Base-by-base conservation (phyloP, 192 early-diverging fungal species). In the Backusella sp. region DNA sequence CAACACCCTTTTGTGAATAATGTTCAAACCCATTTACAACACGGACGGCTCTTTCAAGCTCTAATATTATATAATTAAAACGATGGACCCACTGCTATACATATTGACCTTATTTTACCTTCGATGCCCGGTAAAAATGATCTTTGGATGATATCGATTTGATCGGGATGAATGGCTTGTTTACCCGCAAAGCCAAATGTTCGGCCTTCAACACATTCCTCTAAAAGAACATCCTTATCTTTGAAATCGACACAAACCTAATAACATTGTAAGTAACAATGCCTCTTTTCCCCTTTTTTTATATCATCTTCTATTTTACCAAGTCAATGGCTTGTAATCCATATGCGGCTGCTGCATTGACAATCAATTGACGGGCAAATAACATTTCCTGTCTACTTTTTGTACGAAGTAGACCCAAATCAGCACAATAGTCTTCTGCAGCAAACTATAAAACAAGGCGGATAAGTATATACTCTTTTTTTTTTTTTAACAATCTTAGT, bases 161-260 rank as follows among this genome's bases (percentile, higher is more conserved):
- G 97, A 8, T 85, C 84, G 52, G 97, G 97, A 77, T 98, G 97
- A 68, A 98, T 95, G 5, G 95, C 95, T 82, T 98, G 97, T 85
- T 98, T 98, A 65, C 97, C 97, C 19, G 94, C 90, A 84, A 96
- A 98, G 7, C 97, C 97, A 92, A 96, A 96, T 71, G 91, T 87
- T 9, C 92, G 89, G 2, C 94, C 97, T 81, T 97, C 95, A 23
- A 77, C 78, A 69, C 94, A 92, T 84, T 98, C 97, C 68, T 95
- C 95, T 23, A 75, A 80, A 82, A 95, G 74, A 66, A 92, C 86
- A 1, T 84, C 82, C 15, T 82, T 74, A 82, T 91, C 85, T 67
- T 93, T 88, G 75, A 94, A 97, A 80, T 98, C 95, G 77, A 96
- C 91, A 74, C 96, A 96, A 21, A 98, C 92, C 87, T 88, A 66